Evolutionary conservation across 768 basidiomycete species (phyloP).

Genomic region (Cytidiella melzeri): DNA sequence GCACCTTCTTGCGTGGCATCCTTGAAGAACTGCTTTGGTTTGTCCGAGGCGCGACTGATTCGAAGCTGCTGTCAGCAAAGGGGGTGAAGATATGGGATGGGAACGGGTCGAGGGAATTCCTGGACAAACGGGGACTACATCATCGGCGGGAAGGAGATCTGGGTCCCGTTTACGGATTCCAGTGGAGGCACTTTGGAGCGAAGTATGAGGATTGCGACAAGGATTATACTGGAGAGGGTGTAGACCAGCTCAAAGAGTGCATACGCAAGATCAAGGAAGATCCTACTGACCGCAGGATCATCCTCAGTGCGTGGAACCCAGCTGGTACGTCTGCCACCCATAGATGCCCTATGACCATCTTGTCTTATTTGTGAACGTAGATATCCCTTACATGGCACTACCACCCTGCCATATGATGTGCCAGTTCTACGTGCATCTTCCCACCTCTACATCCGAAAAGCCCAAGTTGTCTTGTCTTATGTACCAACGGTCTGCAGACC

Average conservation of each 20-base stretch:
- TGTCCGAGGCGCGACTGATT: slow-evolving; percentile 77
- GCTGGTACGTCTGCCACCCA: slow-evolving; percentile 54
- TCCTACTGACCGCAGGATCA: slow-evolving; percentile 91
- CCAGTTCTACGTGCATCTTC: slow-evolving; percentile 96
- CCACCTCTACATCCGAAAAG: slow-evolving; percentile 45
- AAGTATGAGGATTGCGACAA: slow-evolving; percentile 67
- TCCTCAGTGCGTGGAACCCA: slow-evolving; percentile 97
- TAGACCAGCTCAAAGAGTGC: slow-evolving; percentile 87
- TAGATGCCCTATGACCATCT: not conserved
- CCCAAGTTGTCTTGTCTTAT: slow-evolving; percentile 88
- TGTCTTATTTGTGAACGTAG: slow-evolving; percentile 33
- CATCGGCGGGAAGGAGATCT: slow-evolving; percentile 88
- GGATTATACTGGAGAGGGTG: slow-evolving; percentile 78
- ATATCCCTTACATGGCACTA: slow-evolving; percentile 91
- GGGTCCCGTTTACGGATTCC: slow-evolving; percentile 96
- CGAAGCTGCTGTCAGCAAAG: slow-evolving; percentile 64
- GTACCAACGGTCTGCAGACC: slow-evolving; percentile 96
- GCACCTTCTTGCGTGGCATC: slow-evolving; percentile 88
- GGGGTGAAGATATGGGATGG: slow-evolving; percentile 98
- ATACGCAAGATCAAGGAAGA: slow-evolving; percentile 89
- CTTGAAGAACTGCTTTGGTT: slow-evolving; percentile 97
- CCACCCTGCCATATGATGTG: slow-evolving; percentile 99
- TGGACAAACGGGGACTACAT: slow-evolving; percentile 77
- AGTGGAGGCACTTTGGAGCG: slow-evolving; percentile 95
- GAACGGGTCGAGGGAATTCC: slow-evolving; percentile 83